Base-by-base conservation (phyloP, 768 basidiomycete genomes). In the Crassisporium funariophilum region DNA sequence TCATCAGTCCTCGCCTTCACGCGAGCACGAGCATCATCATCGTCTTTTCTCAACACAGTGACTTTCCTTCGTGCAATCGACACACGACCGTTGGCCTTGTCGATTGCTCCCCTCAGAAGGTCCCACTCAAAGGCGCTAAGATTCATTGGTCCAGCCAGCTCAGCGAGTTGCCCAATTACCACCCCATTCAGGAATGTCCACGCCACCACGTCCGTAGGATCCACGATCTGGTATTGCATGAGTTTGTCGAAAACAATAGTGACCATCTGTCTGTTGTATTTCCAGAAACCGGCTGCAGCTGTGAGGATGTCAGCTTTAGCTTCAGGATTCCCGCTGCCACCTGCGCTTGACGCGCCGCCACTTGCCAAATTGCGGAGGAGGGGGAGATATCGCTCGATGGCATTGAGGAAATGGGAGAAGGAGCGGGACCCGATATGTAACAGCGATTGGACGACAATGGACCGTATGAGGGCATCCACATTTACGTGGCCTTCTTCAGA, bases 141-240 rank as follows among this genome's bases (percentile, higher is more conserved):
- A 23, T 69, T 76, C 53, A 68, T 53, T 17, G 73, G 67, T 3
- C 68, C 69, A 22, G 64, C 68, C 38, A 68, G 41, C 35, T 71
- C 73, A 25, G 65, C 67, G 35, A 71, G 57, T 17, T 68, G 63
- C 20, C 64, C 71, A 36, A 72, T 65, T 19, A 68, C 69, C 7
- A 73, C 73, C 15, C 79, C 78, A 35, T 81, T 77, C 40, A 70
- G 62, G 65, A 98, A 95, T 13, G 86, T 81, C 88, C 90, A 95
- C 3, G 71, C 72, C 44, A 97, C 86, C 7, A 98, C 87, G 54
- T 99, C 95, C 12, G 84, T 83, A 0, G 95, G 92, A 57, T 98
- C 94, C 31, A 98, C 87, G 46, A 98, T 90, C 62, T 97, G 94
- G 68, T 99, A 99, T 63, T 98, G 95, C 83, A 98, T 89, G 44